Base-by-base conservation (phyloP, 148 eudicot genomes). In the Heliamphora exappendiculata region DNA sequence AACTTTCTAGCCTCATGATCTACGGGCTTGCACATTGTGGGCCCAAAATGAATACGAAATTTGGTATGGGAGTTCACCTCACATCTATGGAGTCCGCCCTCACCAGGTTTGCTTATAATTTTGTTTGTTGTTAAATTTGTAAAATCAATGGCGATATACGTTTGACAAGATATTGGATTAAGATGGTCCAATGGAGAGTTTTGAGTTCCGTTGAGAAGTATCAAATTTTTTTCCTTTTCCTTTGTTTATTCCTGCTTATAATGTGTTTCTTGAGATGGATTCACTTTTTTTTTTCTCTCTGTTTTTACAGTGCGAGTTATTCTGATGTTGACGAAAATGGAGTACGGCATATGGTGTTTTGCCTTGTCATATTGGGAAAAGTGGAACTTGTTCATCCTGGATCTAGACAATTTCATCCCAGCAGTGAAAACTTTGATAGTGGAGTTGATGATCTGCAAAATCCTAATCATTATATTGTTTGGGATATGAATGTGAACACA, bases 271-370 rank as follows among this genome's bases (percentile, higher is more conserved):
- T 26, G 58, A 39, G 31, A 20, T 37, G 72, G 70, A 19, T 34
- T 77, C 42, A 51, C 16, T n/a, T 31, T 54, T 57, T 41, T n/a
- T n/a, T n/a, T n/a, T n/a, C n/a, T n/a, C n/a, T n/a, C 39, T 55
- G 63, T 39, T 69, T 59, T 49, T 55, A 29, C 81, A 84, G 86
- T 71, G 81, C 83, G 29, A 74, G 37, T 73, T 53, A 62, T 39
- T 84, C 74, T 75, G 83, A 84, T 80, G 64, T 70, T 84, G 86
- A 84, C 73, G 86, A 84, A 80, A 84, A 78, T 70, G 86, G 83
- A 78, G 70, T 80, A 9, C 78, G 59, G 24, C 77, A 84, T 26
- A 37, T 84, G 81, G 76, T 84, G 62, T 78, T 84, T 36, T 80
- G 83, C 74, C 86, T 83, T 64, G 86, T 84, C 54, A 84, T 84